Percentiles rank a stretch among this genome's conserved stretches.
Evolutionary conservation across 176 grass and related monocot species (phyloP).

Genomic region (Lolium perenne): DNA sequence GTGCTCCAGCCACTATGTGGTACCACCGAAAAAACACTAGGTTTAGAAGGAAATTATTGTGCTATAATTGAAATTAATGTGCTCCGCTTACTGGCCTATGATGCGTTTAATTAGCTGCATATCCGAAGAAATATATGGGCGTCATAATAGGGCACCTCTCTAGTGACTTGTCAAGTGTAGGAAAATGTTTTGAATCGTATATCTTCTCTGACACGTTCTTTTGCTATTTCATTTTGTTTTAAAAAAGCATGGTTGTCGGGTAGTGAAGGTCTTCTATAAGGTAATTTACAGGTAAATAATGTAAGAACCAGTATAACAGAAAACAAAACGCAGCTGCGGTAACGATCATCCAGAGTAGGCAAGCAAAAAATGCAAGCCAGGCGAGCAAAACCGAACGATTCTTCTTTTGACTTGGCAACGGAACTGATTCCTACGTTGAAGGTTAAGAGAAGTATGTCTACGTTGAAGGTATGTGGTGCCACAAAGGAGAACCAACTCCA

Average conservation of each 20-base stretch:
- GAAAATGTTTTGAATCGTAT: neutral
- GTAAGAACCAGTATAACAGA: neutral
- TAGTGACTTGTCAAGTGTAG: neutral
- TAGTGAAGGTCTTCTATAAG: neutral
- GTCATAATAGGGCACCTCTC: neutral
- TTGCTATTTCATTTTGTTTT: neutral
- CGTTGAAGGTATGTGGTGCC: too few relatives aligned
- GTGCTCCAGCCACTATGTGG: neutral
- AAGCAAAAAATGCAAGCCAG: neutral
- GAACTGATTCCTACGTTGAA: neutral
- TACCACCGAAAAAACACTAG: neutral
- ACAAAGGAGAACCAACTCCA: too few relatives aligned
- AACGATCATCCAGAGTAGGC: neutral
- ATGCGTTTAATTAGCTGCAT: neutral
- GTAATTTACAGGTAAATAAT: neutral
- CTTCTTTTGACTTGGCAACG: too few relatives aligned
- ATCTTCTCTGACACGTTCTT: neutral
- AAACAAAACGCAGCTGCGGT: neutral
- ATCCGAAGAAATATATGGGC: neutral
- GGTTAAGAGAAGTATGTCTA: too few relatives aligned
- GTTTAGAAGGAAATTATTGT: neutral
- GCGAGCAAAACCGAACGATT: neutral
- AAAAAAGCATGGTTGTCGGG: too few relatives aligned
- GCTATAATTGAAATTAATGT: neutral
- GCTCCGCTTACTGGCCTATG: neutral